Base-by-base conservation (phyloP, 108 stramenopile genomes). In the Fragilariopsis cylindrus region DNA sequence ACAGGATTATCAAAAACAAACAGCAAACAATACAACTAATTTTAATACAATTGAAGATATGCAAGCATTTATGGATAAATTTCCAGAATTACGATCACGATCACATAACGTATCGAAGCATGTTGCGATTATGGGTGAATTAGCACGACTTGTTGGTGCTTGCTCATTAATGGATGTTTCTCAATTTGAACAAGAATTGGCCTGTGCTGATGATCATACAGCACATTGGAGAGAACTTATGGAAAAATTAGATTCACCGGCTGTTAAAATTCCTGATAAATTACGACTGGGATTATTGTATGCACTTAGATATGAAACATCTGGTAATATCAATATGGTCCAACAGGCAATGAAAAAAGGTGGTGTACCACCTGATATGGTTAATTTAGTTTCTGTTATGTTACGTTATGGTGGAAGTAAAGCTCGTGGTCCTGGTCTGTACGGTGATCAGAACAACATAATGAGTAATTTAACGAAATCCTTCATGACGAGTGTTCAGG, bases 151-250 rank as follows among this genome's bases (percentile, higher is more conserved):
- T 18, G 97, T 98, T 5, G 97, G 98, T 60, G 87, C 87, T 12
- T 96, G 95, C 72, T 85, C 79, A 42, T 70, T 99, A 46, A 93
- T 99, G 94, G 99, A 99, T 80, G 95, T 98, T 2, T 97, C 97
- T 44, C 94, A 96, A 76, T 95, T 99, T 69, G 99, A 99, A 81
- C 99, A 99, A 78, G 97, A 98, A 84, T 80, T 99, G 73, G 98
- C 98, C 9, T 98, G 98, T 75, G 76, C 87, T 9, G 96, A 97
- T 60, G 98, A 98, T 79, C 97, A 96, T 60, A 78, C 85, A 12
- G 77, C 86, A 8, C 99, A 99, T 76, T 84, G 96, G 79, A 67
- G 87, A 13, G 93, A 96, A 71, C 71, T 98, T 2, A 87, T 97
- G 92, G 83, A 88, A 65, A 97, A 97, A 69, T 75, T 99, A 54